Evolutionary conservation across 495 filamentous ascomycete species (phyloP).

Genomic region (Talaromyces trachyspermus): DNA sequence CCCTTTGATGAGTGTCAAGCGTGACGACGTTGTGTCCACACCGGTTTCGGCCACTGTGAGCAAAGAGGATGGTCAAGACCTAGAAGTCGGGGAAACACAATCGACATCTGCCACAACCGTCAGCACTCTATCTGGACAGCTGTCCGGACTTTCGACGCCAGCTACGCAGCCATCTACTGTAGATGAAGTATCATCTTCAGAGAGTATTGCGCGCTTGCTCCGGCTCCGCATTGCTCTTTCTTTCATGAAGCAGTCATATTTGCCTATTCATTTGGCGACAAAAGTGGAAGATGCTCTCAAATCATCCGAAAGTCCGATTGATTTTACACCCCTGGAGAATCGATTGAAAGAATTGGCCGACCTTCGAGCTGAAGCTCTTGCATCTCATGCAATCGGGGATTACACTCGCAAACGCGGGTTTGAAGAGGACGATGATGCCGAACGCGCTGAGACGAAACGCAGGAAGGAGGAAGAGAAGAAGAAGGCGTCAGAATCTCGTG

Average conservation of each 20-base stretch:
- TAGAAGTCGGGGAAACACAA: slow-evolving; percentile 26
- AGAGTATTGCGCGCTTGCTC: slow-evolving; percentile 52
- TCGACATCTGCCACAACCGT: slow-evolving; percentile 28
- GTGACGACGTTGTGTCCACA: slow-evolving; percentile 28
- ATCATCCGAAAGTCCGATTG: slow-evolving; percentile 36
- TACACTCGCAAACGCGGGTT: slow-evolving; percentile 63
- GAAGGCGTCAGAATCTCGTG: slow-evolving; percentile 63
- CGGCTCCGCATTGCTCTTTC: slow-evolving; percentile 65
- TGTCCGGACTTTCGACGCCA: slow-evolving; percentile 22
- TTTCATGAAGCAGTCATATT: slow-evolving; percentile 70
- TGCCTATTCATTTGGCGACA: slow-evolving; percentile 45
- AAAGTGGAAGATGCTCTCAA: slow-evolving; percentile 43
- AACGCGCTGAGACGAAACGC: slow-evolving; percentile 47
- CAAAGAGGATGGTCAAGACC: slow-evolving; percentile 19
- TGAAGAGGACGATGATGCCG: slow-evolving; percentile 53
- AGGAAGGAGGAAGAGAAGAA: slow-evolving; percentile 62
- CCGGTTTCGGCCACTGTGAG: slow-evolving; percentile 7
- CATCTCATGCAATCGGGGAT: slow-evolving; percentile 59
- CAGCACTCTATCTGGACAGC: slow-evolving; percentile 28
- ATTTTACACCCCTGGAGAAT: slow-evolving; percentile 63
- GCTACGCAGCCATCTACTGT: slow-evolving; percentile 23
- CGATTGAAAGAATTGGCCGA: slow-evolving; percentile 57
- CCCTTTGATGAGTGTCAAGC: slow-evolving; percentile 61
- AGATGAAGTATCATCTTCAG: slow-evolving; percentile 26
- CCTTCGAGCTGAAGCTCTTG: slow-evolving; percentile 60